These are phyloP conservation scores for Rugonectria rugulosa DNA, from an alignment of 2,329 filamentous ascomycete species.

Conservation along the genomic window DNA sequence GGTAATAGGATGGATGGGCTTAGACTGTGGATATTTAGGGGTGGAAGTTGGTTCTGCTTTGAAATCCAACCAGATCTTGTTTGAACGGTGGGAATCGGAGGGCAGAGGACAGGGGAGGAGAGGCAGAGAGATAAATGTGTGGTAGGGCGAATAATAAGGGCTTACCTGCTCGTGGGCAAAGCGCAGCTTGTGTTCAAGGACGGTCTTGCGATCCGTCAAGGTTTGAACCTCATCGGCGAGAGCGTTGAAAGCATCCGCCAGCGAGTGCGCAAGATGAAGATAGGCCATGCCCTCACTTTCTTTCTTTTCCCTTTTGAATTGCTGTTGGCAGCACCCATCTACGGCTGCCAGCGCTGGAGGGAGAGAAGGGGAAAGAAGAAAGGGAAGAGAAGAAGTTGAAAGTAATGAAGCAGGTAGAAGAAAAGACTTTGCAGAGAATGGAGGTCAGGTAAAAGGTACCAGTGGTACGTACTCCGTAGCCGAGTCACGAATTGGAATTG, in stretches of 20 bases:
- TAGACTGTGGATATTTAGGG: conserved; percentile 6
- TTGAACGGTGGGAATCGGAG: neutral
- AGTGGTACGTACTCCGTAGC: neutral
- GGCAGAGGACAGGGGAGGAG: neutral
- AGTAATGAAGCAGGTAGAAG: no score
- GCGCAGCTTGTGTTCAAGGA: conserved; percentile 71
- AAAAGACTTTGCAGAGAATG: conserved; percentile 26
- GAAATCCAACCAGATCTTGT: conserved; percentile 24
- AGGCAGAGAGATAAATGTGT: conserved; percentile 12
- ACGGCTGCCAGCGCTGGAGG: conserved; percentile 25
- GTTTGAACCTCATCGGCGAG: conserved; percentile 71
- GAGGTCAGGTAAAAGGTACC: no score
- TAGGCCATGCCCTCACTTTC: conserved; percentile 45
- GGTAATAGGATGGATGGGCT: conserved; percentile 5
- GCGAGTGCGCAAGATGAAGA: conserved; percentile 58
- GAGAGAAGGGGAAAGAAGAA: conserved; percentile 22
- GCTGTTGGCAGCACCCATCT: conserved; percentile 8
- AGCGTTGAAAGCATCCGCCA: conserved; percentile 70
- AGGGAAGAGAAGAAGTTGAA: conserved; percentile 4
- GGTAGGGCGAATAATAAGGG: conserved; percentile 5
- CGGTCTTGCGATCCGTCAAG: conserved; percentile 68
- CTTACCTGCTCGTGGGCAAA: conserved; percentile 73
- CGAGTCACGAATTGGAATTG: conserved; percentile 17
- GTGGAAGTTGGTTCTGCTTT: conserved; percentile 17
- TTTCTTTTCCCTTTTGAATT: neutral